phyloP scores from a whole-genome alignment of 139 green algal genomes.

The Chlorella ohadii region DNA sequence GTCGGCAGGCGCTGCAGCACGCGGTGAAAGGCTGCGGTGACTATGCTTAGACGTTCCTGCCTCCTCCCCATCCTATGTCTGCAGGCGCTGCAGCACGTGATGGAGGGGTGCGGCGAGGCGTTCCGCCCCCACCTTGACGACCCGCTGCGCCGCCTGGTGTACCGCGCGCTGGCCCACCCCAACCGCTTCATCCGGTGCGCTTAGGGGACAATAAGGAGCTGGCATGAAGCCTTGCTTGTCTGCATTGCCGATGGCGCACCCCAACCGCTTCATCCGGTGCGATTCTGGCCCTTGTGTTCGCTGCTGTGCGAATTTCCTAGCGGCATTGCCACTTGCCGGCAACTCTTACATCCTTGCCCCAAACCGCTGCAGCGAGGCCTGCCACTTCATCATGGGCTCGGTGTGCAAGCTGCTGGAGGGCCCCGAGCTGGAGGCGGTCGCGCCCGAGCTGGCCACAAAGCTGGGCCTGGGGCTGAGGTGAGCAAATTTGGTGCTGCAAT shows the following conservation, averaged over 20 bases:
- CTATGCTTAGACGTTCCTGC: no score
- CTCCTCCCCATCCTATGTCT: not conserved
- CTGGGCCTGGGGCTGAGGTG: conserved; percentile 42
- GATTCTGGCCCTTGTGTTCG: no score
- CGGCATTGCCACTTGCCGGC: no score
- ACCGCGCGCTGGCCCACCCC: conserved; percentile 73
- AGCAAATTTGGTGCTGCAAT: no score
- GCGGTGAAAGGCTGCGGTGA: no score
- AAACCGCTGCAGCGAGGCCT: conserved; percentile 16
- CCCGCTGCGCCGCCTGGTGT: conserved; percentile 43
- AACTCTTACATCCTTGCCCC: not conserved
- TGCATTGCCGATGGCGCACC: no score
- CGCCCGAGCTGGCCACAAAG: conserved; percentile 24
- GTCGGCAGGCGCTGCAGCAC: no score
- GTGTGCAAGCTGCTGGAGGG: conserved; percentile 64
- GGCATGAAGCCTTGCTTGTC: no score
- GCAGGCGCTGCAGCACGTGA: conserved; percentile 64
- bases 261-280: no score
- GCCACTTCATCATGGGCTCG: conserved; percentile 62
- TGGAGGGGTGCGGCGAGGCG: conserved; percentile 61
- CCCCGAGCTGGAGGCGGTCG: conserved; percentile 22
- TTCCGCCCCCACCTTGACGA: conserved; percentile 50
- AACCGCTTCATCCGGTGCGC: conserved; percentile 89
- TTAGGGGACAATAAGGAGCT: no score
- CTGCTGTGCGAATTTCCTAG: no score